Conservation (phyloP, 78 protist species). For the Pelomyxa schiedti region DNA sequence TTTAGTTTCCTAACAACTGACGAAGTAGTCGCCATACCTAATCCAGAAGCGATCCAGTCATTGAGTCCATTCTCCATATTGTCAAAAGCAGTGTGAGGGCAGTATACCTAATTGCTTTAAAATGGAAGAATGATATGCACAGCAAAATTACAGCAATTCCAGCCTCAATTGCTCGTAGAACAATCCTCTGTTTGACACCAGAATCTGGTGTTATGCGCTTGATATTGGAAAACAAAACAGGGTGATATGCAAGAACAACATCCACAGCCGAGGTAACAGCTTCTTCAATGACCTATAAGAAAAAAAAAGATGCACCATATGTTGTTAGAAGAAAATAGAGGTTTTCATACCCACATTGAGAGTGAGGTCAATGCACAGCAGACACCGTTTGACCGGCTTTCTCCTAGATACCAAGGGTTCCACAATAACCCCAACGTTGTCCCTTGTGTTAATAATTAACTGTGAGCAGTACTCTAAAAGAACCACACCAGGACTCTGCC, state of each 20-base stretch:
- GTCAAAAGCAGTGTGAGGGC: background rate
- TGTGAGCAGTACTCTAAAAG: no score
- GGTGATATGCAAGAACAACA: slow-evolving; percentile 36
- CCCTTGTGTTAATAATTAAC: no score
- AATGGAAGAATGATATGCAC: no score
- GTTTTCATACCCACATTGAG: no score
- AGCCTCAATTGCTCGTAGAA: background rate
- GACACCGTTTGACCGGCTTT: background rate
- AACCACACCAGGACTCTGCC: slow-evolving; percentile 39
- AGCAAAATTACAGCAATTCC: slow-evolving; percentile 16
- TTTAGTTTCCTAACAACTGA: background rate
- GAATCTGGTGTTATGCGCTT: background rate
- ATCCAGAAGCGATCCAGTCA: background rate
- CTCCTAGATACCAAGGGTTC: background rate
- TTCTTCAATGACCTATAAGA: slow-evolving; percentile 15
- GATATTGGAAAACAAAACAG: slow-evolving; percentile 10
- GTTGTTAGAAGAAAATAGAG: no score
- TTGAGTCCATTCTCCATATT: background rate
- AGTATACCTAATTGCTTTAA: no score
- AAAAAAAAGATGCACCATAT: no score
- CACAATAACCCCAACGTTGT: slow-evolving; percentile 33
- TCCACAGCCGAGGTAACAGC: background rate
- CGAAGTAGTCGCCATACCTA: background rate
- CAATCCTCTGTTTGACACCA: background rate
- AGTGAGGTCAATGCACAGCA: slow-evolving; percentile 33